phyloP scores from a whole-genome alignment of 495 filamentous ascomycete species.

The Aspergillus conjunctus region DNA sequence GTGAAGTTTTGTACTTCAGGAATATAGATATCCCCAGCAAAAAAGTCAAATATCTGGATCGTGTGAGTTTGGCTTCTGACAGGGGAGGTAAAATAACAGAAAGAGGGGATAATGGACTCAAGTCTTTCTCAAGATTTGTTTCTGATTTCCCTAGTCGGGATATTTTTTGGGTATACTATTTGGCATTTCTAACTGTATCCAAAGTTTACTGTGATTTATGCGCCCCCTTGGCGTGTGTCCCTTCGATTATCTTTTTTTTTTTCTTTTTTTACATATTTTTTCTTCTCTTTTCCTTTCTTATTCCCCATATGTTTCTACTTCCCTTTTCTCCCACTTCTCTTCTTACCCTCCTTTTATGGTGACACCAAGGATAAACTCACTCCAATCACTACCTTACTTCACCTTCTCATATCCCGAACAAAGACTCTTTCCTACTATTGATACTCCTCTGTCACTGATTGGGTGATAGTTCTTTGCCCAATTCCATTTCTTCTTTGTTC shows the following conservation, averaged over 20 bases:
- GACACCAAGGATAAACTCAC: conserved; percentile 28
- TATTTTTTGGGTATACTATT: conserved; percentile 20
- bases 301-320: conserved; percentile 33
- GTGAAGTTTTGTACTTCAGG: conserved; percentile 9
- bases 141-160: conserved; percentile 14
- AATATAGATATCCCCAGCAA: conserved; percentile 15
- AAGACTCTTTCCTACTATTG: conserved; percentile 23
- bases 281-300: conserved; percentile 22
- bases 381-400: conserved; percentile 29
- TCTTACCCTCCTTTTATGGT: conserved; percentile 33
- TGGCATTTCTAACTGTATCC: conserved; percentile 32
- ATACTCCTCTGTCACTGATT: conserved; percentile 33
- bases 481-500: conserved; percentile 19
- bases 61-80: conserved; percentile 12
- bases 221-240: conserved; percentile 8
- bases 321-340: conserved; percentile 24
- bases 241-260: conserved; percentile 10
- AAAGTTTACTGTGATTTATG: conserved; percentile 15
- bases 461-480: conserved; percentile 35
- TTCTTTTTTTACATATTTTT: conserved; percentile 22
- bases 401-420: conserved; percentile 22
- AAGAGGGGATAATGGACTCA: conserved; percentile 34
- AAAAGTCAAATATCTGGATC: conserved; percentile 12
- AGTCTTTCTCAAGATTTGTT: conserved; percentile 16
- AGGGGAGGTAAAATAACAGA: conserved; percentile 13